Evolutionary conservation across 1,284 basidiomycete genomes (phyloP).

Genomic region (Apiotrichum brassicae): DNA sequence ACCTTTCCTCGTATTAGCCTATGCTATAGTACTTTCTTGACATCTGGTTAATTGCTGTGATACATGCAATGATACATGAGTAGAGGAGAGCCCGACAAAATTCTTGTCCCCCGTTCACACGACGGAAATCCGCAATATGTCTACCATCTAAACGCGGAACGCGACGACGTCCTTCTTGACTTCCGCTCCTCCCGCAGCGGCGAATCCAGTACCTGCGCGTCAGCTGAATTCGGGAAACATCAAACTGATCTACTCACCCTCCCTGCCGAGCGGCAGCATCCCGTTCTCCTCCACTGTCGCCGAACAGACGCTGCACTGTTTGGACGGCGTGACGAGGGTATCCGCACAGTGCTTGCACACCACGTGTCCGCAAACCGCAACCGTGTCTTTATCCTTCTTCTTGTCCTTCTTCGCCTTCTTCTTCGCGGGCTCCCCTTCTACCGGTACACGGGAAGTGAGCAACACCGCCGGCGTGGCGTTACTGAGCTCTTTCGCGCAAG

Average conservation of each 20-base stretch:
- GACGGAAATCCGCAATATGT: too few species aligned
- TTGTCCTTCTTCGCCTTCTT: slow-evolving; percentile 34
- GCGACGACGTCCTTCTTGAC: slow-evolving; percentile 42
- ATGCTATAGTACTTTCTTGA: too few species aligned
- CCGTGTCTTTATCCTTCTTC: slow-evolving; percentile 34
- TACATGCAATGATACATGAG: too few species aligned
- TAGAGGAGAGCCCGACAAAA: too few species aligned
- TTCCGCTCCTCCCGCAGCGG: slow-evolving; percentile 83
- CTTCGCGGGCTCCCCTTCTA: slow-evolving; percentile 32
- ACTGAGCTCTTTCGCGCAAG: slow-evolving; percentile 76
- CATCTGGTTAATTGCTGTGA: too few species aligned
- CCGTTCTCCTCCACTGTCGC: slow-evolving; percentile 34
- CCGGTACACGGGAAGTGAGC: slow-evolving; percentile 28
- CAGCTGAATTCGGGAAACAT: not conserved
- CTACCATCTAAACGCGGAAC: slow-evolving; percentile 38
- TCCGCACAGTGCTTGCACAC: slow-evolving; percentile 80
- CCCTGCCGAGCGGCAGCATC: slow-evolving; percentile 54
- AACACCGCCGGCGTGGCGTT: slow-evolving; percentile 69
- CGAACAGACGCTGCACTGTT: slow-evolving; percentile 79
- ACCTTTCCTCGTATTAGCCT: too few species aligned
- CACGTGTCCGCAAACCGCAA: slow-evolving; percentile 64
- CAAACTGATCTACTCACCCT: slow-evolving; percentile 66
- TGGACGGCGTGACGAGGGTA: slow-evolving; percentile 64
- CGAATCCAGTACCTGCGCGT: slow-evolving; percentile 82
- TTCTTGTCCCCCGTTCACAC: too few species aligned